Evolutionary conservation across 2,329 filamentous ascomycete species (phyloP), one percentile per base, ranked within the genome.

Genomic region (Xylariaceae sp.): DNA sequence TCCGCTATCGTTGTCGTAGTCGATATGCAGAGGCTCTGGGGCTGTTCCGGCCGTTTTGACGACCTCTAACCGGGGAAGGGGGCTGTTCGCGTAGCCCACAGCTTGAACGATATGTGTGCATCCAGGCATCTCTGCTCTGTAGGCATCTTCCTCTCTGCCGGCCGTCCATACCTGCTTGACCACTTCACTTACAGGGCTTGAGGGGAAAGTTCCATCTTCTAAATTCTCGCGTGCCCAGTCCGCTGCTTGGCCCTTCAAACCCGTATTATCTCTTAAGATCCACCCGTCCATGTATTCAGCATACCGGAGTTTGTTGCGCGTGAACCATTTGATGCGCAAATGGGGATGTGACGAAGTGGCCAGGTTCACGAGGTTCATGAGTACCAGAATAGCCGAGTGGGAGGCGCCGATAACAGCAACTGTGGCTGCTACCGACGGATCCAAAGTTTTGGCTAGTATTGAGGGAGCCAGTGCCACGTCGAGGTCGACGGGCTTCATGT

Each of bases 241-340:
- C 0, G 80, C 80, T 0, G 78, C 79, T 29, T 72, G 67, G 17
- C 81, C 80, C 61, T 85, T 84, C 22, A 85, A 68, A 3, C 81
- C 81, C 0, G 80, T 84, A 62, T 83, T 85, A 57, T 85, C 81
- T 43, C 77, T 73, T 21, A 81, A 63, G 48, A 83, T 82, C 79
- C 80, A 83, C 46, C 76, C 78, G 50, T 81, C 79, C 64, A 71
- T 77, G 59, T 75, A 77, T 55, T 79, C 74, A 14, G 81, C 81
- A 51, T 84, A 85, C 20, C 77, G 75, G 8, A 84, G 69, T 1
- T 71, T 63, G 53, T 80, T 75, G n/a, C 81, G 71, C 22, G 68
- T 80, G 62, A 84, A 82, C 80, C 80, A 84, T 55, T 76, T 77
- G 43, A 83, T 69, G 22, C 69, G 71, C 3, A 84, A 67, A 5